Conservation (phyloP, 179 eudicot species). For the Beta macrorhiza region DNA sequence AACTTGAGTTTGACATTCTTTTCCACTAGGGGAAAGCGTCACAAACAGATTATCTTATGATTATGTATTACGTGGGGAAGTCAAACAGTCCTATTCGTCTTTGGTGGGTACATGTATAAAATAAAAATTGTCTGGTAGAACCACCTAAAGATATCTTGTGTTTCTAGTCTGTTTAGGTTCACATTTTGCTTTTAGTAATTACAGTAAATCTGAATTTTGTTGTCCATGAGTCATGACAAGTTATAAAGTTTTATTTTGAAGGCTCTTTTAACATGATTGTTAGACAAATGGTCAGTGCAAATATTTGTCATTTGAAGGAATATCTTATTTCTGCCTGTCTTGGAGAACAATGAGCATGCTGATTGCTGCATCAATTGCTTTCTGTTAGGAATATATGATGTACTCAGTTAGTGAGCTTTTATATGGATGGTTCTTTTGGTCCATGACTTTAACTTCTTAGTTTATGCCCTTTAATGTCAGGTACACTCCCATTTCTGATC, state of each 20-base stretch:
- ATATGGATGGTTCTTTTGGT: not conserved
- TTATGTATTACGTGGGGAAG: too few species aligned
- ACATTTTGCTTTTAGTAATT: not conserved
- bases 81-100: not conserved
- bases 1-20: not conserved
- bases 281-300: not conserved
- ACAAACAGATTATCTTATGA: too few species aligned
- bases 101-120: not conserved
- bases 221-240: not conserved
- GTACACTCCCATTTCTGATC: constrained; percentile 95
- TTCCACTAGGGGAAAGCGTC: not conserved
- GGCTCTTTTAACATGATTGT: not conserved
- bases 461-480: constrained; percentile 40
- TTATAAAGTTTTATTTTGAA: not conserved
- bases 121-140: not conserved
- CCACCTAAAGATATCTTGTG: not conserved
- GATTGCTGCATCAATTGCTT: not conserved
- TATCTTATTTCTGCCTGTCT: not conserved
- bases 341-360: not conserved
- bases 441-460: not conserved
- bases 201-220: not conserved
- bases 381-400: not conserved
- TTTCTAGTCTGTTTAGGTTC: not conserved
- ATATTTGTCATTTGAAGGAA: not conserved
- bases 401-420: not conserved